Base-by-base conservation (phyloP, 495 filamentous ascomycete genomes). In the Aspergillus cristatus region DNA sequence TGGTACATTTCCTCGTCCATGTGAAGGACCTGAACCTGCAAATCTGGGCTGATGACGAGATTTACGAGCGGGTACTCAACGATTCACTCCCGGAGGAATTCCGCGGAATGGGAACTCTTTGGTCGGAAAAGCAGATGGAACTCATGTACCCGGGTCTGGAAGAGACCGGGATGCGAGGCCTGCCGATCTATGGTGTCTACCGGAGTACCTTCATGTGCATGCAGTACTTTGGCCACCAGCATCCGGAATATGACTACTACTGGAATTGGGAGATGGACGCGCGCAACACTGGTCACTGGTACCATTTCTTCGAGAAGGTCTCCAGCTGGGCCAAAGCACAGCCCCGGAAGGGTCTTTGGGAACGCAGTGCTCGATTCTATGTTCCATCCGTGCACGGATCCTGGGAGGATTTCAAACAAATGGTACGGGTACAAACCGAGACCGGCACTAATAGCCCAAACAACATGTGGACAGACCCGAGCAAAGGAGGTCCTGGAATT, bases 261-360 rank as follows among this genome's bases (percentile, higher is more conserved):
- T 98, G 91, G 91, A 88, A 98, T 51, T 96, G 89, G 88, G 91
- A 98, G 61, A 94, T 97, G 82, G 91, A 98, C 52, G 78, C 86
- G 25, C 81, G 91, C 3, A 94, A 95, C 57, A 94, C 83, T 0
- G 93, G 91, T n/a, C 89, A 98, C 58, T 94, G 82, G 71, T 91
- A 94, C 57, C 82, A 95, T 46, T 67, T 97, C 16, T 84, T 97
- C 52, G 72, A 79, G 47, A 79, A 80, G 50, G 62, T 91, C 28
- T 67, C 68, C 29, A 59, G 53, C 18, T 98, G 86, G 87, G 78
- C 90, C 3, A 78, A 74, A 33, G 58, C 77, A 40, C 93, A 97
- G 57, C 87, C 91, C 0, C 74, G 91, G 1, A 94, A 91, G 59
- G 82, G 82, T 0, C 67, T 97, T 1, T 97, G 91, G 93, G 93